Evolutionary conservation across 2,329 filamentous ascomycete genomes (phyloP), one percentile per base, ranked within the genome.

Genomic region (Ceratocystis eucalypticola): DNA sequence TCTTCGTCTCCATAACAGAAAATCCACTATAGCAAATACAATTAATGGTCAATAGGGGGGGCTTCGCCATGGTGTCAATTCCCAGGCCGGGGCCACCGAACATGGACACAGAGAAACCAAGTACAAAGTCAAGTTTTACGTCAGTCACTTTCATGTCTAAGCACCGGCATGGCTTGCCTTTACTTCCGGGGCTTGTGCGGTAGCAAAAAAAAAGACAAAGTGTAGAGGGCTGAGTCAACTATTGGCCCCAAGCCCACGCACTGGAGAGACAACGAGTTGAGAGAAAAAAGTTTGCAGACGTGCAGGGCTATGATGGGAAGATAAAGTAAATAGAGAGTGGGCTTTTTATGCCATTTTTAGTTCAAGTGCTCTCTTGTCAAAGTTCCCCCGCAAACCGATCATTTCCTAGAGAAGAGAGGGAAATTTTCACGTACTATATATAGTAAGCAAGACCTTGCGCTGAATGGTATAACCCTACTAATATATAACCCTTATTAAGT

Each of bases 21-120:
- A 53, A 53, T 10, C 22, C 25, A 53, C 22, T 28, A 53, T 53
- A 53, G 25, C 8, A 48, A 3, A 48, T 8, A 48, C 17, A 48
- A 53, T 20, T 53, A 22, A 10, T 10, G n/a, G 1, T 10, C 8
- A 22, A 22, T 5, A 53, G n/a, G 46, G 48, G 48, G 48, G 22
- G 20, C 22, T 53, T 25, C 48, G 48, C 48, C 22, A 25, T 53
- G 6, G 17, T 37, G 55, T 37, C 55, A 59, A 15, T 59, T 59
- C 55, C 28, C 25, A 30, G 55, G 15, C 30, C 55, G 55, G 55
- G 55, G 28, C 55, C 28, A 59, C 55, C 55, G 55, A 59, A 59
- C 55, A 59, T 33, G 55, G 55, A 37, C 55, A 37, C 55, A 59
- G 55, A 59, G 28, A 59, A 25, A 59, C n/a, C 28, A 59, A 59